phyloP scores from a whole-genome alignment of 805 yeast species.

The Candida andamanensis region DNA sequence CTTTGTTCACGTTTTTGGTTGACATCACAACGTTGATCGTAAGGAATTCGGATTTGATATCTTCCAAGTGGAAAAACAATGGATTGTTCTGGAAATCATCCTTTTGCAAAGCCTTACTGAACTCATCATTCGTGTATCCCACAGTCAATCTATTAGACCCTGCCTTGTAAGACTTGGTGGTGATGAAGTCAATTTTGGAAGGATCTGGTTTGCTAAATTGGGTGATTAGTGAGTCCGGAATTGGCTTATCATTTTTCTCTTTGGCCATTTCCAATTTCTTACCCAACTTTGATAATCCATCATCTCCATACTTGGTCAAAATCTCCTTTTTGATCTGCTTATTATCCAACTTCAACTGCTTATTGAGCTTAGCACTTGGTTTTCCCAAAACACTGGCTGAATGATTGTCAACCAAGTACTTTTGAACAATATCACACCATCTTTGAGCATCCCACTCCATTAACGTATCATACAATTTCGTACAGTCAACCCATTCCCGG shows the following conservation, averaged over 20 bases:
- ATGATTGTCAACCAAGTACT: constrained; percentile 53
- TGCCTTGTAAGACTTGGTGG: constrained; percentile 59
- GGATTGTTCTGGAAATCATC: constrained; percentile 45
- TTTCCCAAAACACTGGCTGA: constrained; percentile 63
- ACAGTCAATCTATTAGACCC: constrained; percentile 41
- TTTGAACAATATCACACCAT: constrained; percentile 58
- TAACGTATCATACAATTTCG: constrained; percentile 57
- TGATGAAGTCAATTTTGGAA: constrained; percentile 63
- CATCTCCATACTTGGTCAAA: constrained; percentile 47
- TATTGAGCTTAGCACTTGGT: constrained; percentile 65
- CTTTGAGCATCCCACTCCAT: constrained; percentile 55
- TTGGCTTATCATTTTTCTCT: constrained; percentile 61
- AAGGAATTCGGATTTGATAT: constrained; percentile 73
- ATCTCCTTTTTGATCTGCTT: constrained; percentile 47
- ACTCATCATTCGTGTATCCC: constrained; percentile 18
- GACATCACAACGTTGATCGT: constrained; percentile 60
- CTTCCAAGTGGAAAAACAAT: constrained; percentile 71
- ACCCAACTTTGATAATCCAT: constrained; percentile 52
- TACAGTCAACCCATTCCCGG: constrained; percentile 46
- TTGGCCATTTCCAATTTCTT: constrained; percentile 57
- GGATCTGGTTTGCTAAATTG: constrained; percentile 73
- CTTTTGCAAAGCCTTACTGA: neutral
- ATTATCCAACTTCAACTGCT: constrained; percentile 45
- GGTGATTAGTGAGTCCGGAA: constrained; percentile 63
- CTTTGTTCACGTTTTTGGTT: constrained; percentile 46